Percentiles rank a stretch among this genome's conserved stretches.
Conservation (phyloP, 140 eudicot genomes). For the Bidens hawaiensis region DNA sequence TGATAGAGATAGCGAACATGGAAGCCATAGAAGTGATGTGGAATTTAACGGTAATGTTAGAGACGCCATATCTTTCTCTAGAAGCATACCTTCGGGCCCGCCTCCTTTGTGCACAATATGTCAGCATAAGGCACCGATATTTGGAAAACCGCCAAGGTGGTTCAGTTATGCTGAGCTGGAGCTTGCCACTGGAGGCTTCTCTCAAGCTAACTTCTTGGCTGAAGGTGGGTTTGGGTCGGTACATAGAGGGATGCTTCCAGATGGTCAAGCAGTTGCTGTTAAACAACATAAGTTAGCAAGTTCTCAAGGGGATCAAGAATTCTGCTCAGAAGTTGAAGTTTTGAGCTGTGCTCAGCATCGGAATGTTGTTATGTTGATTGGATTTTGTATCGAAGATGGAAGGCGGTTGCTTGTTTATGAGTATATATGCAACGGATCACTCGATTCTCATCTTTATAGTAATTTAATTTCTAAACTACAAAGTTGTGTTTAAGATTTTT, state of each 20-base stretch:
- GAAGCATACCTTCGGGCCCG: conserved; percentile 71
- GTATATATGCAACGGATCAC: conserved; percentile 87
- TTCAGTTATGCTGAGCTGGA: conserved; percentile 88
- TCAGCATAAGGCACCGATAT: conserved; percentile 88
- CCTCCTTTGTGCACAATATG: conserved; percentile 97
- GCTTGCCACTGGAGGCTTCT: conserved; percentile 92
- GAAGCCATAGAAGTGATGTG: conserved; percentile 49
- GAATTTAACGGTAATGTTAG: conserved; percentile 70
- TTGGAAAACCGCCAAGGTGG: conserved; percentile 95
- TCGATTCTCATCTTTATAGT: conserved; percentile 96
- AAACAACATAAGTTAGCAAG: conserved; percentile 96
- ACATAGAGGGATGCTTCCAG: conserved; percentile 87
- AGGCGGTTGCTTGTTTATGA: conserved; percentile 85
- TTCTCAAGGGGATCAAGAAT: conserved; percentile 94
- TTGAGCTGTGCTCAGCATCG: conserved; percentile 98
- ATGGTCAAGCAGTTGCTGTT: conserved; percentile 91
- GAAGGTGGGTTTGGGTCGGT: conserved; percentile 98
- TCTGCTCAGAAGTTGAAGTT: conserved; percentile 96
- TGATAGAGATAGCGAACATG: conserved; percentile 50
- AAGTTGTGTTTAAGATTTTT: background rate
- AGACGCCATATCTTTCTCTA: conserved; percentile 74
- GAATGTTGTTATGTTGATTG: conserved; percentile 91
- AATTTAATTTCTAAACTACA: conserved; percentile 19
- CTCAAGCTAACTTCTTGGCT: conserved; percentile 86
- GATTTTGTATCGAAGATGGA: conserved; percentile 88